Conservation (phyloP, 345 rosid species). For the Ceriops zippeliana region DNA sequence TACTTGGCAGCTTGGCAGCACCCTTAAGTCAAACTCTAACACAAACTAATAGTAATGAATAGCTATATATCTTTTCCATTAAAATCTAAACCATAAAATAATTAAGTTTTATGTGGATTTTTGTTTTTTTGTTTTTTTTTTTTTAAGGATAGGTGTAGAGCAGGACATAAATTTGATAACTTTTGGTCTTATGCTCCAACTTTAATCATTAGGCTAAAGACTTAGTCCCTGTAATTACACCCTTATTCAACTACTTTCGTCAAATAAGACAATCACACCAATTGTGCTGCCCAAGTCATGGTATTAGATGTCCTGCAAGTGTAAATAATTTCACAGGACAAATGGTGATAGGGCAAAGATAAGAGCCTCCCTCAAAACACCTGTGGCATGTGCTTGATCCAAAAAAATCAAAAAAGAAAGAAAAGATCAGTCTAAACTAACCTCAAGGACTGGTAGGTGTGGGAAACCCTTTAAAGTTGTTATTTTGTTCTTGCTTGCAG, state of each 20-base stretch:
- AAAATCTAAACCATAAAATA: not conserved
- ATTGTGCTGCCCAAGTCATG: no score
- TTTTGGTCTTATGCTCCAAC: no score
- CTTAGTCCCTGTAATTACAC: no score
- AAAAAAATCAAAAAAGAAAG: not conserved
- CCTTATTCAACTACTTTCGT: no score
- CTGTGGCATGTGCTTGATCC: not conserved
- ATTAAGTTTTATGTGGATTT: not conserved
- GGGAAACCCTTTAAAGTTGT: conserved; percentile 90
- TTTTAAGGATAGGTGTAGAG: no score
- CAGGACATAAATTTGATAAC: no score
- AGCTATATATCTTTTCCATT: not conserved
- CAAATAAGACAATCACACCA: no score
- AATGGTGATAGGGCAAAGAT: not conserved
- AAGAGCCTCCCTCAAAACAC: not conserved
- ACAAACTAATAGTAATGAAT: not conserved
- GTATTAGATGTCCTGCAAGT: no score
- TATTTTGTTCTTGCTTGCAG: conserved; percentile 96
- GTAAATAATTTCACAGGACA: not conserved
- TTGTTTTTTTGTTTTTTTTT: no score
- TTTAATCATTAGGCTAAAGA: no score
- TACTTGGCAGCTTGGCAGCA: not conserved
- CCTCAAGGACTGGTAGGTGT: conserved; percentile 89
- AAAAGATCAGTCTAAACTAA: conserved; percentile 19
- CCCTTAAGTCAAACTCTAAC: not conserved